Conservation (phyloP, 2,329 filamentous ascomycete genomes). For the Botrytis tulipae region DNA sequence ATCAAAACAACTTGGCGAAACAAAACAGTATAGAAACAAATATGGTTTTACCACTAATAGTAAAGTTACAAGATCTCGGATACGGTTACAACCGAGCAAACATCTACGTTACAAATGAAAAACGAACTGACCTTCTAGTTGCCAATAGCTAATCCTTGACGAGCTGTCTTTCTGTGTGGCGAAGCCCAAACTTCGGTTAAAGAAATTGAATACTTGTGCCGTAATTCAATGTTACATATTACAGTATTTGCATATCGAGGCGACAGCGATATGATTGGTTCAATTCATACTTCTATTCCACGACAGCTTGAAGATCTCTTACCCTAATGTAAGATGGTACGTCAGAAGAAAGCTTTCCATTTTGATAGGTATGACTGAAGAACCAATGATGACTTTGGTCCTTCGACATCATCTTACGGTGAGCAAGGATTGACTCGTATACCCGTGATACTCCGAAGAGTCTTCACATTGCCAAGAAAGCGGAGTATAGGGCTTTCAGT, state of each 20-base stretch:
- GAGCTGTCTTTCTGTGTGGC: not conserved
- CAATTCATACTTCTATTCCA: not conserved
- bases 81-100: not conserved
- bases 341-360: not conserved
- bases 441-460: too few relatives aligned
- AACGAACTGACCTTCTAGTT: not conserved
- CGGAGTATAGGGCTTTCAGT: not conserved
- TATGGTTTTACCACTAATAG: not conserved
- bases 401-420: not conserved
- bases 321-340: not conserved
- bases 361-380: not conserved
- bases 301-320: too few relatives aligned
- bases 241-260: not conserved
- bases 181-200: not conserved
- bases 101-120: not conserved
- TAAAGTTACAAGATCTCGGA: constrained; percentile 1
- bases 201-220: not conserved
- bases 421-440: not conserved
- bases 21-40: not conserved
- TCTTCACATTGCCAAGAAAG: not conserved
- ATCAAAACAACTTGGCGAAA: not conserved
- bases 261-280: not conserved
- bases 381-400: not conserved
- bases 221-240: not conserved
- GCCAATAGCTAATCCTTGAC: not conserved